Evolutionary conservation across 2,329 filamentous ascomycete species (phyloP), one percentile per base, ranked within the genome.

Genomic region (Aspergillus quadricinctus): DNA sequence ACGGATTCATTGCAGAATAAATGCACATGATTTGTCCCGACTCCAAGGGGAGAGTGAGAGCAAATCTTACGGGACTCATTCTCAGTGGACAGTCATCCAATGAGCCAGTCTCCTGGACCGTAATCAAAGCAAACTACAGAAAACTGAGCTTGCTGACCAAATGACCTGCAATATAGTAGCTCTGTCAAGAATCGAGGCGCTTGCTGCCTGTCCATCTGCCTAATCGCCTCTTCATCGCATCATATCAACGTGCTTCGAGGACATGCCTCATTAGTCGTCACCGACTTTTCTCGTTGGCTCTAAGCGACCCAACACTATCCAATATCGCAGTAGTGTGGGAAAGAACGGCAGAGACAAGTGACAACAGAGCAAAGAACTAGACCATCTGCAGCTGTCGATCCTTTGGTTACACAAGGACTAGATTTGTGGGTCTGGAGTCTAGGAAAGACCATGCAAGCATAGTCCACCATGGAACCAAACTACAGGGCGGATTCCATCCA

Each of bases 371-470:
- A 27, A 49, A 37, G 45, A 23, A 49, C 52, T 37, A 49, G 52
- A 54, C 52, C 45, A 46, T 46, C 43, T 46, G 43, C 43, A 27
- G 11, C 23, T 49, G 52, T 48, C 52, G 52, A 54, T 49, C 52
- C 10, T 8, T 29, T 3, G 4, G 45, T 54, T 49, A 54, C 52
- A 49, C 52, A 28, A 43, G 45, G 27, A 28, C 40, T 41, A 17
- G 41, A 51, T 27, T n/a, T n/a, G 43, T 25, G 21, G 43, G 43
- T 10, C 40, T 43, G 21, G n/a, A 27, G 21, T 27, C 43, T 4
- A 46, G 43, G 43, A 46, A 43, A 46, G 43, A 11, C 43, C 21
- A 46, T 46, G 43, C 43, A 46, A 21, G 21, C 11, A 14, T 23
- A 23, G 10, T 46, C 23, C 23, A 46, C 23, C 11, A 46, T 14